Base-by-base conservation (phyloP, 306 rosid species). In the Vicia sativa region DNA sequence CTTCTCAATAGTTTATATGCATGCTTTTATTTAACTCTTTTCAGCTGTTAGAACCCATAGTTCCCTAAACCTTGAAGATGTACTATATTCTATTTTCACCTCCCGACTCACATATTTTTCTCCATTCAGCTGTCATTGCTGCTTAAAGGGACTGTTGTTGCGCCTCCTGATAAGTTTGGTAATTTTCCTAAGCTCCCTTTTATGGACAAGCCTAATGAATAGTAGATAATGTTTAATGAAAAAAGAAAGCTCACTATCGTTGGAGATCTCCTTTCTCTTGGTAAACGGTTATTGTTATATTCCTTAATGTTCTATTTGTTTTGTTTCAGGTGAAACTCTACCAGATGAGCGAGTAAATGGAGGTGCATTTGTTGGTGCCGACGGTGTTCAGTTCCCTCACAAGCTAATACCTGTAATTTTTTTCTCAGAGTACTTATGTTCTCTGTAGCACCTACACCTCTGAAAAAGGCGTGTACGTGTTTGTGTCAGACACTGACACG, bases 131-230 rank as follows among this genome's bases (percentile, higher is more conserved):
- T 93, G 78, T 93, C 99, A 1, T 82, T 93, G 83, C 86, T 93
- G 63, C 81, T 93, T 72, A 93, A 90, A 84, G 99, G 99, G 74
- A 88, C 97, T 50, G 95, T 93, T 65, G 89, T 93, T 62, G 99
- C 99, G 6, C 97, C 99, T 39, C 99, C 99, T 7, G 98, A 93
- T 76, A 93, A 86, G 79, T 93, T 88, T 82, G 98, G 98, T 93
- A 84, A 81, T 57, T 74, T 55, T 71, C 39, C 81, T 80, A 60
- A 19, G 11, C 73, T 64, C 69, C 59, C 39, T 54, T 81, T 66
- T 60, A 13, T 64, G 52, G 21, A 60, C 42, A 53, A 71, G 35
- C 60, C 62, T 53, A 52, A 65, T 11, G 39, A 54, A 26, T 71
- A 58, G 62, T 55, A 38, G 54, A 66, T 71, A 23, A 37, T 46